A percentile compares a stretch with the other conserved stretches of the same genome.
These are phyloP conservation scores for Canavalia ensiformis DNA, from an alignment of 306 rosid species.

Conservation along the genomic window DNA sequence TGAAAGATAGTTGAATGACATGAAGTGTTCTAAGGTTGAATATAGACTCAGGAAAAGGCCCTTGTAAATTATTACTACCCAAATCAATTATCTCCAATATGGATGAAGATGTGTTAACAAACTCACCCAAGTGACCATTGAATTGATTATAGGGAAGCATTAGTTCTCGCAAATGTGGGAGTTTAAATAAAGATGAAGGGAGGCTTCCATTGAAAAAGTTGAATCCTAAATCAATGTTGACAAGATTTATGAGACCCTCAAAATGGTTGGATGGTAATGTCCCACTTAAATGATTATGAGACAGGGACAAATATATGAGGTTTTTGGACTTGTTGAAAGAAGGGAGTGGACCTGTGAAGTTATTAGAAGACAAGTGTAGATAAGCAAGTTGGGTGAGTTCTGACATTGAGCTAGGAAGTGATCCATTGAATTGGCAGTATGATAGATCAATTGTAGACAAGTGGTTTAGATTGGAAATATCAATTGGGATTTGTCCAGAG, in stretches of 20 bases:
- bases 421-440: slow-evolving; percentile 45
- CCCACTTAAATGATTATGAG: slow-evolving; percentile 36
- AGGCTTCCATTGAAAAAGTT: slow-evolving; percentile 52
- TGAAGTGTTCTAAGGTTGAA: slow-evolving; percentile 41
- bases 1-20: slow-evolving; percentile 51
- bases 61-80: slow-evolving; percentile 54
- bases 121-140: slow-evolving; percentile 43
- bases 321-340: slow-evolving; percentile 49
- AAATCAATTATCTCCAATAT: slow-evolving; percentile 51
- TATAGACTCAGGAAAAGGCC: slow-evolving; percentile 52
- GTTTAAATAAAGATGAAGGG: slow-evolving; percentile 37
- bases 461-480: slow-evolving; percentile 37
- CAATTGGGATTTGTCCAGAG: slow-evolving; percentile 45
- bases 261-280: slow-evolving; percentile 22
- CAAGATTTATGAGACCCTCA: slow-evolving; percentile 37
- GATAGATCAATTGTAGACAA: slow-evolving; percentile 48
- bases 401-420: slow-evolving; percentile 46
- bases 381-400: slow-evolving; percentile 46
- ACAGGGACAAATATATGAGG: slow-evolving; percentile 45
- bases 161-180: slow-evolving; percentile 38
- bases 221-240: neutral
- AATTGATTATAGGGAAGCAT: slow-evolving; percentile 39
- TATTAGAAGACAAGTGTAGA: slow-evolving; percentile 51
- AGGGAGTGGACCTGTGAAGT: slow-evolving; percentile 54
- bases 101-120: neutral